phyloP scores from a whole-genome alignment of 2,329 filamentous ascomycete species.

The Dactylellina drechsleri region DNA sequence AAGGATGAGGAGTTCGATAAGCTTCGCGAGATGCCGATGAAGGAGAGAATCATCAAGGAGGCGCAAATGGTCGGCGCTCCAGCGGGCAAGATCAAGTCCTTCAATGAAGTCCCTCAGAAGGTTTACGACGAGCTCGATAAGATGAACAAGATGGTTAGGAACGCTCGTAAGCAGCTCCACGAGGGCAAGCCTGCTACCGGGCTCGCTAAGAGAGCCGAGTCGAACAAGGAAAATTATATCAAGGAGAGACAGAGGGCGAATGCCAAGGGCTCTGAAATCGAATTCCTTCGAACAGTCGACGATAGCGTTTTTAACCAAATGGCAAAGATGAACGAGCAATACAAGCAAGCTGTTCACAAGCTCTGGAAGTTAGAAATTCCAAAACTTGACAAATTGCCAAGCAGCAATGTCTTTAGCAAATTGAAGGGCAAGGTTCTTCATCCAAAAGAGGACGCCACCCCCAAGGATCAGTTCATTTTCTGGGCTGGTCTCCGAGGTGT shows the following conservation, averaged over 20 bases:
- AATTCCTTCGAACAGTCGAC: conserved; percentile 1
- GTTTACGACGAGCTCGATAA: conserved; percentile 35
- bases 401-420: background rate
- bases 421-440: background rate
- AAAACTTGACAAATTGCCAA: background rate
- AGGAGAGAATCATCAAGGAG: conserved; percentile 26
- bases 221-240: conserved; percentile 12
- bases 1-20: conserved; percentile 25
- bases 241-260: background rate
- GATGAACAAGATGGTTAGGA: conserved; percentile 24
- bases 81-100: conserved; percentile 28
- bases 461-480: conserved; percentile 17
- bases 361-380: conserved; percentile 12
- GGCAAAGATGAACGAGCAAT: conserved; percentile 2
- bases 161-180: conserved; percentile 26
- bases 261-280: background rate
- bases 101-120: conserved; percentile 16
- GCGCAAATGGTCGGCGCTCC: conserved; percentile 21
- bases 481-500: conserved; percentile 3
- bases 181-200: conserved; percentile 17
- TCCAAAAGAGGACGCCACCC: background rate
- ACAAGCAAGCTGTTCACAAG: conserved; percentile 8
- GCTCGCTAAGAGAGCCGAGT: conserved; percentile 12
- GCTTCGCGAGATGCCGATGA: conserved; percentile 29
- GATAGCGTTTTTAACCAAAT: conserved; percentile 12